Evolutionary conservation across 2,329 filamentous ascomycete genomes (phyloP).

Genomic region (Verticillium nubilum): DNA sequence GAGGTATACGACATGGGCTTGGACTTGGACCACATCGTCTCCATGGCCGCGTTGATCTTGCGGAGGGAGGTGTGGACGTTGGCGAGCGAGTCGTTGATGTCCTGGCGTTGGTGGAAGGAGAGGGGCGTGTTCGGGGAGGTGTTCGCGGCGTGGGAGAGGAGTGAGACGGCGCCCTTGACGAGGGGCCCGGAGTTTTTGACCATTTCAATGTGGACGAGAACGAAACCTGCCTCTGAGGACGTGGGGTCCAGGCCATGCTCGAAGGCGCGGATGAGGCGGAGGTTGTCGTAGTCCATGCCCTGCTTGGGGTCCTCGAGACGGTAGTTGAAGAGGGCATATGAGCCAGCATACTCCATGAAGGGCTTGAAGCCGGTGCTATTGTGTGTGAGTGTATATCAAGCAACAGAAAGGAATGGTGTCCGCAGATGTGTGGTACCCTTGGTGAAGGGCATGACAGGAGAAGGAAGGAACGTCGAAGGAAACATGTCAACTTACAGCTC

Average conservation of each 20-base stretch:
- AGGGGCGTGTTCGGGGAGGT: constrained; percentile 14
- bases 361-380: constrained; percentile 68
- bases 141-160: constrained; percentile 53
- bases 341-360: constrained; percentile 81
- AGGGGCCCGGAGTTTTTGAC: constrained; percentile 78
- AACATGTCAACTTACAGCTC: constrained; percentile 61
- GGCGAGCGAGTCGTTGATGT: constrained; percentile 60
- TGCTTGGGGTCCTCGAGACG: constrained; percentile 48
- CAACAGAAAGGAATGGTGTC: background rate
- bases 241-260: constrained; percentile 81
- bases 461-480: background rate
- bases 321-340: constrained; percentile 66
- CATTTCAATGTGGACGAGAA: constrained; percentile 96
- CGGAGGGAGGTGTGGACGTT: constrained; percentile 58
- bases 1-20: constrained; percentile 78
- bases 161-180: constrained; percentile 64
- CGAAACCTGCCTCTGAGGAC: constrained; percentile 90
- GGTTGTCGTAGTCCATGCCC: constrained; percentile 58
- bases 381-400: background rate
- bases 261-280: constrained; percentile 85
- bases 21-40: constrained; percentile 87
- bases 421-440: too few species aligned
- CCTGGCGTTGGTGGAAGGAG: constrained; percentile 34
- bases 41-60: constrained; percentile 75
- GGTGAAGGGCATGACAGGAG: background rate